Evolutionary conservation across 768 basidiomycete species (phyloP).

Genomic region (Amanita polypyramis): DNA sequence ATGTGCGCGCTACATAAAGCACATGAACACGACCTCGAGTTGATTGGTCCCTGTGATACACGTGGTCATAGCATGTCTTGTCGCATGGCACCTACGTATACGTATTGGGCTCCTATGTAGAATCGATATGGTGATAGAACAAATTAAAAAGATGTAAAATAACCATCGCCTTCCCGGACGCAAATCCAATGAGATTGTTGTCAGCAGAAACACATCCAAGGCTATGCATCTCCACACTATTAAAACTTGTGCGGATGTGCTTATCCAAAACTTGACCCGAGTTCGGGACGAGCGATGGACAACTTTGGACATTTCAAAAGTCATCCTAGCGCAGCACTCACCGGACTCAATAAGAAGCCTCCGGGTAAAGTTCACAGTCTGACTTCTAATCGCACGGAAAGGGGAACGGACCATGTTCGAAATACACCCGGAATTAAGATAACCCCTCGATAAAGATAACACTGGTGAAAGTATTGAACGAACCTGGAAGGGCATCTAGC

Average conservation of each 20-base stretch:
- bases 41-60: background rate
- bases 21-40: background rate
- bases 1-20: background rate
- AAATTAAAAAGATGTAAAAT: conserved; percentile 25
- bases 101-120: too few species aligned
- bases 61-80: background rate
- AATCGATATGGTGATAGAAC: too few species aligned
- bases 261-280: conserved; percentile 24
- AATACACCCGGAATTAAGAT: conserved; percentile 48
- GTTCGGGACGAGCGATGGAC: too few species aligned
- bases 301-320: too few species aligned
- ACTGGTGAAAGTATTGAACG: conserved; percentile 6
- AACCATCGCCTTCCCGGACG: conserved; percentile 30
- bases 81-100: background rate
- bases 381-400: conserved; percentile 22
- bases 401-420: conserved; percentile 43
- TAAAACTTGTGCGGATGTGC: conserved; percentile 51
- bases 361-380: too few species aligned
- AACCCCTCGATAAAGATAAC: background rate
- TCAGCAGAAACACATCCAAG: background rate
- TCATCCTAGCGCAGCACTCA: too few species aligned
- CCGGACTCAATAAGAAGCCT: too few species aligned
- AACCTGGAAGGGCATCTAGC: conserved; percentile 79
- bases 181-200: background rate
- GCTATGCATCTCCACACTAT: conserved; percentile 36